Evolutionary conservation across 1,284 basidiomycete genomes (phyloP).

Genomic region (Ceraceosorus guamensis): DNA sequence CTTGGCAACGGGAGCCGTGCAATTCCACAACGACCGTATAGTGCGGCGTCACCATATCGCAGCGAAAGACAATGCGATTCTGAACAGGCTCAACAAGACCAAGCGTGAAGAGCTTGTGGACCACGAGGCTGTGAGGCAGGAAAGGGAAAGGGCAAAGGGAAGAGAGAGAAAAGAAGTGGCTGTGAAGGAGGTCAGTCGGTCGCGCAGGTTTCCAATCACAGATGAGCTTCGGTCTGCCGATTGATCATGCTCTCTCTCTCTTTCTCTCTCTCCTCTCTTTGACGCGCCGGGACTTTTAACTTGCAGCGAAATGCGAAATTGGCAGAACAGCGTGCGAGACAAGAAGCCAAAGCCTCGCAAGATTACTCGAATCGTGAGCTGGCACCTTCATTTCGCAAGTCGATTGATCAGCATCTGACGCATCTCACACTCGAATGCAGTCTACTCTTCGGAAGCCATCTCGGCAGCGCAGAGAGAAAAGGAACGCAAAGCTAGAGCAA

Average conservation of each 20-base stretch:
- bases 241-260: neutral
- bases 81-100: conserved; percentile 92
- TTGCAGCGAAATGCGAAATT: conserved; percentile 26
- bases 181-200: conserved; percentile 21
- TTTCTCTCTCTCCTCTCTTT: neutral
- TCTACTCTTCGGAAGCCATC: conserved; percentile 39
- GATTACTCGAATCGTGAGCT: conserved; percentile 50
- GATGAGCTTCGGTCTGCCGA: neutral
- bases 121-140: conserved; percentile 78
- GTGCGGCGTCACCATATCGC: conserved; percentile 67
- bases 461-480: conserved; percentile 23
- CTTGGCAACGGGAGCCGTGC: conserved; percentile 78
- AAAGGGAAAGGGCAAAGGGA: conserved; percentile 52
- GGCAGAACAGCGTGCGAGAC: conserved; percentile 51
- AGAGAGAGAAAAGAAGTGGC: conserved; percentile 36
- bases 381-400: neutral
- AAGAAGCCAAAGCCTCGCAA: conserved; percentile 52
- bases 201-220: neutral
- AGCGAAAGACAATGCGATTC: conserved; percentile 76
- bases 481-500: conserved; percentile 20
- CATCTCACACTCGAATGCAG: conserved; percentile 7
- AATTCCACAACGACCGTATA: conserved; percentile 81
- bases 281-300: neutral
- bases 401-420: neutral
- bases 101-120: conserved; percentile 65